phyloP scores from a whole-genome alignment of 331 rosid species.

The Quercus phellos region DNA sequence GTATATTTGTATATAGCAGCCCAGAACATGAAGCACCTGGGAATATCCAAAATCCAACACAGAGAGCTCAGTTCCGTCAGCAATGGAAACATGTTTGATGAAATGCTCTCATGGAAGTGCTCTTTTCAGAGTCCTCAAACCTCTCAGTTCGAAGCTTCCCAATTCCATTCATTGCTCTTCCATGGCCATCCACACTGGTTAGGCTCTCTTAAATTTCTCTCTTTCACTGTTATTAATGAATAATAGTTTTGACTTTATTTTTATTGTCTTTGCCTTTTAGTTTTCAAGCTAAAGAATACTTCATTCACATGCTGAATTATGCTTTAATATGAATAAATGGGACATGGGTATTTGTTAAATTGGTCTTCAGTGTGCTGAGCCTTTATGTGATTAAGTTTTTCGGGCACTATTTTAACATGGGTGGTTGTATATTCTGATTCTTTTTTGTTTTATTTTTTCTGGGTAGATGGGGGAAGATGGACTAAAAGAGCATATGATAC shows the following conservation, averaged over 20 bases:
- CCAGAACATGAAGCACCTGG: not conserved
- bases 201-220: slow-evolving; percentile 3
- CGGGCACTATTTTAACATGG: not conserved
- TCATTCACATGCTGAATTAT: not conserved
- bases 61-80: not conserved
- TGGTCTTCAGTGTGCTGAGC: not conserved
- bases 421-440: not conserved
- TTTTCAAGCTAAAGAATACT: not conserved
- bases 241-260: not conserved
- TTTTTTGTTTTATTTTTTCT: not conserved
- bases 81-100: slow-evolving; percentile 44
- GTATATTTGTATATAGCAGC: not conserved
- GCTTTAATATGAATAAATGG: not conserved
- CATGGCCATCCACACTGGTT: slow-evolving; percentile 36
- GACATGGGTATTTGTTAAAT: not conserved
- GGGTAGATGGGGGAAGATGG: slow-evolving; percentile 26
- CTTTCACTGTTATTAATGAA: not conserved
- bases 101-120: slow-evolving; percentile 49
- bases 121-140: slow-evolving; percentile 40
- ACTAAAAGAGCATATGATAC: slow-evolving; percentile 52
- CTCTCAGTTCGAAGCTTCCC: slow-evolving; percentile 14
- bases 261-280: not conserved
- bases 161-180: slow-evolving; percentile 39
- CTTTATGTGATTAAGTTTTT: not conserved
- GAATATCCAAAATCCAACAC: not conserved